These are phyloP conservation scores for Chrysanthemum makinoi DNA, from an alignment of 129 eudicot genomes.

Conservation along the genomic window DNA sequence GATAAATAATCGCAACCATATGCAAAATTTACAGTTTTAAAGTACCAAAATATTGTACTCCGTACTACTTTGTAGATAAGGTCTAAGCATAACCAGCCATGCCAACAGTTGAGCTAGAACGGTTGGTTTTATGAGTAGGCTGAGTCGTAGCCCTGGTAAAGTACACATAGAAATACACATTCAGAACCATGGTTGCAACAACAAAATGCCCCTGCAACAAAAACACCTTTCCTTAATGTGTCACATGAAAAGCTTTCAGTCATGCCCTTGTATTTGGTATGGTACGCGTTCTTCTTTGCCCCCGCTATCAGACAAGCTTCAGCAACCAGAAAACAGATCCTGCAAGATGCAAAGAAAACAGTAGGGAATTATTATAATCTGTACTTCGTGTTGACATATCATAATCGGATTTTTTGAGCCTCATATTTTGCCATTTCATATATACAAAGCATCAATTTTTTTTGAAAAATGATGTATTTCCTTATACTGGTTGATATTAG, in stretches of 20 bases:
- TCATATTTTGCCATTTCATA: background rate
- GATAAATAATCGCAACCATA: constrained; percentile 20
- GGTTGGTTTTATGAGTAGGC: constrained; percentile 58
- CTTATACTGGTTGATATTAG: too few species aligned
- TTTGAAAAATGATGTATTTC: too few species aligned
- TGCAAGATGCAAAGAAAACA: constrained; percentile 30
- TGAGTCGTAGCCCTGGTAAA: constrained; percentile 86
- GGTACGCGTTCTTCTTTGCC: constrained; percentile 90
- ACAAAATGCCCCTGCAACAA: constrained; percentile 97
- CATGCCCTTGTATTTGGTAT: constrained; percentile 74
- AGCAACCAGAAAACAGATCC: constrained; percentile 81
- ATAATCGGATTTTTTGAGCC: background rate
- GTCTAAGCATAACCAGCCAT: constrained; percentile 74
- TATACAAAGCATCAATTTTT: too few species aligned
- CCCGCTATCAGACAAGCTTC: constrained; percentile 91
- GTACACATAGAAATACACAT: constrained; percentile 83
- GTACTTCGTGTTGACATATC: background rate
- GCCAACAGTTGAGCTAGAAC: constrained; percentile 60
- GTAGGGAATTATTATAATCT: background rate
- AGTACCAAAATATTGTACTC: constrained; percentile 2
- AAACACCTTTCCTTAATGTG: constrained; percentile 77
- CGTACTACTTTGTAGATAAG: background rate
- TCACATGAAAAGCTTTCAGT: constrained; percentile 88
- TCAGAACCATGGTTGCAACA: constrained; percentile 75
- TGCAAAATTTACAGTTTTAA: constrained; percentile 28